Base-by-base conservation (phyloP, 2,329 filamentous ascomycete genomes). In the Alternaria longipes region DNA sequence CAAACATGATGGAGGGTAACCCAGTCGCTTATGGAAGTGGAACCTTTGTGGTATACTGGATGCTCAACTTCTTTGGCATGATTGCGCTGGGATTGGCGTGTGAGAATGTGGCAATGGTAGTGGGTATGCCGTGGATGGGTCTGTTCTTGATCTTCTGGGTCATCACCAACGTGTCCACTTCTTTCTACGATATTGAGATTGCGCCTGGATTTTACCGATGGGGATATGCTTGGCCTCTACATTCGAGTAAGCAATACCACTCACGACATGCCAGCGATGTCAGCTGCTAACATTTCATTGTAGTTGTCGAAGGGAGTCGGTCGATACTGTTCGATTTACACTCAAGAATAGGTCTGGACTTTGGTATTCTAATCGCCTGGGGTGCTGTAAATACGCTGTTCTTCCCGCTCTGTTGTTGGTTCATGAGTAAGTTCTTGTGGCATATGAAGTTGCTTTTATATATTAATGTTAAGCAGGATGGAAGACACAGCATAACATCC, bases 111-210 rank as follows among this genome's bases (percentile, higher is more conserved):
- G 85, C 85, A 0, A 89, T 89, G 85, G 68, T 89, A 2, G 78
- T 90, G 5, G 87, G 86, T 0, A 80, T 85, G 66, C 88, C 86
- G 0, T 90, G 87, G 87, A 85, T 82, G 53, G 83, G 86, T 0
- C 73, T 89, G 0, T 91, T 88, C 83, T 76, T 91, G 2, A 89
- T 90, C 57, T 90, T 89, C 68, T 89, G 87, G 87, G 86, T 90
- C 42, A 88, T 90, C 57, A 84, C 86, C 7, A 91, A 91, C 67
- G 86, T 90, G 0, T 80, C 83, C 0, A 89, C 86, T 0, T 78
- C 82, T 0, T 89, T 90, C 67, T 87, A 90, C 71, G 78, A 85
- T 4, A 79, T 90, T 44, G 85, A 87, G 26, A 78, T 90, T 24
- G 83, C 85, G 2, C 84, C 86, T 0, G 78, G 74, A 0, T 90